Base-by-base conservation (phyloP, 345 rosid species). In the Hirschfeldia incana region DNA sequence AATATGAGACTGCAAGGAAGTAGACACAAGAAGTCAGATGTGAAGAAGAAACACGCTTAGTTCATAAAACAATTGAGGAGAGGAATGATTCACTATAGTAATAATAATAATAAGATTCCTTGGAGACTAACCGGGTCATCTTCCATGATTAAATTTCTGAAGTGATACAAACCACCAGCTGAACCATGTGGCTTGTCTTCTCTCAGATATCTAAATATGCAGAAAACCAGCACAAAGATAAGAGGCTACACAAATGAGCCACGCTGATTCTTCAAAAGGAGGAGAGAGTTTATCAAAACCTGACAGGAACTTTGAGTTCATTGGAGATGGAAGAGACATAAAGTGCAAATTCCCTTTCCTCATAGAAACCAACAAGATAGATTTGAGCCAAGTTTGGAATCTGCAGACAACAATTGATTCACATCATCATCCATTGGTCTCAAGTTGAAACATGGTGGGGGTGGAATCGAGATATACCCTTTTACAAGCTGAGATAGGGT, bases 401-500 rank as follows among this genome's bases (percentile, higher is more conserved):
- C 98, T 92, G 75, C 53, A 82, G 44, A 78, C 68, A 70, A 17
- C 16, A 26, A 44, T 1, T 6, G 6, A 17, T 8, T 55, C 37
- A 15, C 58, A 64, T 21, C 46, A 72, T 67, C 3, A 16, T 28
- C 42, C 21, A 69, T 44, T 60, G 69, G 61, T 73, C 27, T 32
- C 2, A 10, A 49, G 57, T 39, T 79, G 60, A 58, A 73, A n/a
- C 8, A 1, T 1, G 8, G 17, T 3, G 17, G 12, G 5, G 8
- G 37, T 62, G 12, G 26, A 63, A 21, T 62, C 53, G 69, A 15
- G 63, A 59, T 80, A 16, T 84, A 94, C 98, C 87, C 85, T 89
- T 86, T 90, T 94, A 78, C 98, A 94, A 84, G 97, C 97, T 83
- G 97, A 89, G 70, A 94, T 94, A 0, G 98, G 98, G 76, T 92